Conservation (phyloP, 108 stramenopile genomes). For the Skeletonema tropicum region DNA sequence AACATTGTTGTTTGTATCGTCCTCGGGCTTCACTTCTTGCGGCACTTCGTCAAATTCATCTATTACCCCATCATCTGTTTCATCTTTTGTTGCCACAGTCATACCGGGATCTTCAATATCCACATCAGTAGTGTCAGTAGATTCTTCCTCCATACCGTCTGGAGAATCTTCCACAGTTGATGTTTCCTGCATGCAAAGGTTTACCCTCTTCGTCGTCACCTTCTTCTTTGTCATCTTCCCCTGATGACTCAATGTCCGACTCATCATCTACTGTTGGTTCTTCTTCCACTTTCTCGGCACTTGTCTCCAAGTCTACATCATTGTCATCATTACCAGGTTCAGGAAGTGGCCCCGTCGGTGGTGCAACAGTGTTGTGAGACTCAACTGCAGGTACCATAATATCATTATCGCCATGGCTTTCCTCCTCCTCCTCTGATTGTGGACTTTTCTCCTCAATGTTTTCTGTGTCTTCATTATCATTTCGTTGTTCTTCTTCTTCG, state of each 20-base stretch:
- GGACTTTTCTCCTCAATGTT: background rate
- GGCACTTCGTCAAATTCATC: background rate
- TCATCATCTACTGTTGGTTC: background rate
- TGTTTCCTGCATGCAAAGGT: background rate
- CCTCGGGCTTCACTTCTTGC: background rate
- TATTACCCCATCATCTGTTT: background rate
- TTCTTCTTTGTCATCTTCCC: background rate
- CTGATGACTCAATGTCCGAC: background rate
- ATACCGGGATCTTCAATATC: background rate
- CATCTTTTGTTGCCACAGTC: background rate
- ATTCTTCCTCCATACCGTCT: background rate
- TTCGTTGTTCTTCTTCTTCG: background rate
- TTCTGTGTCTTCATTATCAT: background rate
- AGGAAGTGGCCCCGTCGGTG: background rate
- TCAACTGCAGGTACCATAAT: background rate
- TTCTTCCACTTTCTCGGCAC: background rate
- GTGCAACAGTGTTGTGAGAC: background rate
- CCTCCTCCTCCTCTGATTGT: background rate
- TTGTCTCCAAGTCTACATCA: background rate
- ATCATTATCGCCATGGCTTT: background rate
- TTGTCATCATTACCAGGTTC: background rate
- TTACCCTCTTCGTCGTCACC: background rate
- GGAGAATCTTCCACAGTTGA: constrained; percentile 1
- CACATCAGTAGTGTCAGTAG: background rate
- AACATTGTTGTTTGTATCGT: background rate